phyloP scores from a whole-genome alignment of 176 grass and related monocot species.

The Pontederia crassipes region DNA sequence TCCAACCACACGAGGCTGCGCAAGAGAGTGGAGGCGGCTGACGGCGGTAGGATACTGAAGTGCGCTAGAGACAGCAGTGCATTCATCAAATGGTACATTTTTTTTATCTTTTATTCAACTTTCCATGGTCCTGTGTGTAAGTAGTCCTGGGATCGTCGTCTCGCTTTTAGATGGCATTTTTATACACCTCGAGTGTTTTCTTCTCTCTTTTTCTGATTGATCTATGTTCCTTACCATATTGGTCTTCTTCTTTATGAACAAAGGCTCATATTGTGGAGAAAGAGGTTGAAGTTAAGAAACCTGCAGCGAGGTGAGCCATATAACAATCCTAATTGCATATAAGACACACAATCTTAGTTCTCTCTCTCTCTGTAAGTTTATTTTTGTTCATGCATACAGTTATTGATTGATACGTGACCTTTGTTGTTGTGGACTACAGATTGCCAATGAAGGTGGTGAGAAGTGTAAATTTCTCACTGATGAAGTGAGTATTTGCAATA shows the following conservation, averaged over 20 bases:
- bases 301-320: constrained; percentile 23
- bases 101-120: too few species aligned
- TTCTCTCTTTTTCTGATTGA: neutral
- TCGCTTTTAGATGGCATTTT: constrained; percentile 25
- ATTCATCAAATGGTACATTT: constrained; percentile 56
- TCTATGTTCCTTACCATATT: neutral
- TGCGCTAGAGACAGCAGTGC: constrained; percentile 80
- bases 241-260: constrained; percentile 2
- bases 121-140: too few species aligned
- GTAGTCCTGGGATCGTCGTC: too few species aligned
- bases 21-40: constrained; percentile 68
- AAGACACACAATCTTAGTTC: neutral
- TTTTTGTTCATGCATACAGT: neutral
- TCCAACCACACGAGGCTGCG: constrained; percentile 30
- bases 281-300: constrained; percentile 34
- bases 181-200: neutral
- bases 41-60: constrained; percentile 32
- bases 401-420: neutral
- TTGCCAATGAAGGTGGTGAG: constrained; percentile 67
- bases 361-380: neutral
- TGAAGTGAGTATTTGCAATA: constrained; percentile 25
- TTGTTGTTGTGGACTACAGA: constrained; percentile 16
- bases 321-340: neutral
- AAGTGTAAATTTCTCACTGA: constrained; percentile 73
- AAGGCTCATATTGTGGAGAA: constrained; percentile 76